These are phyloP conservation scores for Pilobolus umbonatus DNA, from an alignment of 192 early-diverging fungal species.

Conservation along the genomic window DNA sequence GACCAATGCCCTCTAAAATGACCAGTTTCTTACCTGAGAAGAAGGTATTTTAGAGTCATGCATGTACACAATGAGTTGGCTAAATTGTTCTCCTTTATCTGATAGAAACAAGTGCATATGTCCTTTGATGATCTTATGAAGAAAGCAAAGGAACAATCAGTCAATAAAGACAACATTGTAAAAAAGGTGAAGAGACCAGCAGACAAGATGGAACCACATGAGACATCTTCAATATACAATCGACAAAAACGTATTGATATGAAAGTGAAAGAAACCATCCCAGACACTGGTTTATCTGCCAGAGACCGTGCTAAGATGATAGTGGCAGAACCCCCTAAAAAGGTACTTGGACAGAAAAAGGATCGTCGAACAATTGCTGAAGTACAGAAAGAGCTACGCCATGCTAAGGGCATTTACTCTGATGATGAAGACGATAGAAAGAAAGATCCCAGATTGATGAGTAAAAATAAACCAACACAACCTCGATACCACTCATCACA, in stretches of 20 bases:
- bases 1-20: not conserved
- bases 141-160: constrained; percentile 5
- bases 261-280: too few species aligned
- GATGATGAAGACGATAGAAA: not conserved
- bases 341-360: constrained; percentile 16
- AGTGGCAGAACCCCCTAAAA: constrained; percentile 17
- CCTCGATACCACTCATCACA: not conserved
- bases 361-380: constrained; percentile 29
- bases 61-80: not conserved
- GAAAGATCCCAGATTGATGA: constrained; percentile 2
- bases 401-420: constrained; percentile 6
- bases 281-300: not conserved
- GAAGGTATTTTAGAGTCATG: not conserved
- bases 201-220: constrained; percentile 23
- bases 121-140: constrained; percentile 14
- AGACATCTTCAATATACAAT: not conserved
- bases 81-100: not conserved
- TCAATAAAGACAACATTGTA: too few species aligned
- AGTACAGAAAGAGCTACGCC: constrained; percentile 24
- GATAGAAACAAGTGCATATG: constrained; percentile 9
- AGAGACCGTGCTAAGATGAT: constrained; percentile 33
- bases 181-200: too few species aligned
- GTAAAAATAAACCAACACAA: not conserved
- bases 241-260: constrained; percentile 1
- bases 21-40: constrained; percentile 10